Percentiles rank a stretch among this genome's conserved stretches.
These are phyloP conservation scores for Talaromyces sp. DNA, from an alignment of 2,329 filamentous ascomycete species.

Conservation along the genomic window DNA sequence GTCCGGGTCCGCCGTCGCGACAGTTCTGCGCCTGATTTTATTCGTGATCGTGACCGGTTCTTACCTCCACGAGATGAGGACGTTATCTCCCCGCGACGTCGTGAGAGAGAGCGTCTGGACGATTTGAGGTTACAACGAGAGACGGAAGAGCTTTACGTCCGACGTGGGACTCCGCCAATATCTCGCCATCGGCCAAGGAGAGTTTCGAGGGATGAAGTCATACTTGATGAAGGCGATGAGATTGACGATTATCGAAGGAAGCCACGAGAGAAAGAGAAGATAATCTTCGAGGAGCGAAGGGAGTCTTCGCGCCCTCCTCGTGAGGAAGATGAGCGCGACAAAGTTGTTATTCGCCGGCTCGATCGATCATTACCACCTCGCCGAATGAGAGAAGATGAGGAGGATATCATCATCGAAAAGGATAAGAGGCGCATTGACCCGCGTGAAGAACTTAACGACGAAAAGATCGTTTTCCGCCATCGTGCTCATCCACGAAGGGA, in stretches of 20 bases:
- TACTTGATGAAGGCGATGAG: slow-evolving; percentile 17
- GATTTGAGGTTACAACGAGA: slow-evolving; percentile 24
- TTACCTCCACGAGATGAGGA: slow-evolving; percentile 23
- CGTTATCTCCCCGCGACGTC: slow-evolving; percentile 2
- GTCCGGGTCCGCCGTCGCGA: slow-evolving; percentile 38
- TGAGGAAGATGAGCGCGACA: slow-evolving; percentile 26
- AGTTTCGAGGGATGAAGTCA: slow-evolving; percentile 19
- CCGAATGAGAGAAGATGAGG: slow-evolving; percentile 3
- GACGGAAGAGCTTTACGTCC: slow-evolving; percentile 17
- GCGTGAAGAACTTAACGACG: neutral
- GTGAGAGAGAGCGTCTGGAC: slow-evolving; percentile 27
- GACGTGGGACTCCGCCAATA: slow-evolving; percentile 9
- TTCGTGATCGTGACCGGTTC: slow-evolving; percentile 20
- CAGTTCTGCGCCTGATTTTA: slow-evolving; percentile 31
- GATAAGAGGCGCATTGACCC: slow-evolving; percentile 16
- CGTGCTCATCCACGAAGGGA: slow-evolving; percentile 1
- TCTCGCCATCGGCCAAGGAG: slow-evolving; percentile 24
- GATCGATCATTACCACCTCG: slow-evolving; percentile 21
- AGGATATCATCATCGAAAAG: slow-evolving; percentile 14
- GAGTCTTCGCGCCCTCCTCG: slow-evolving; percentile 16
- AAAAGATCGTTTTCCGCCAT: slow-evolving; percentile 7
- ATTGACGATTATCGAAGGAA: slow-evolving; percentile 19
- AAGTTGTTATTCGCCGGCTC: slow-evolving; percentile 34
- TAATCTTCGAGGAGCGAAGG: slow-evolving; percentile 15
- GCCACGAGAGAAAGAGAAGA: slow-evolving; percentile 18